phyloP scores from a whole-genome alignment of 306 rosid genomes.

The Vigna trinervia region DNA sequence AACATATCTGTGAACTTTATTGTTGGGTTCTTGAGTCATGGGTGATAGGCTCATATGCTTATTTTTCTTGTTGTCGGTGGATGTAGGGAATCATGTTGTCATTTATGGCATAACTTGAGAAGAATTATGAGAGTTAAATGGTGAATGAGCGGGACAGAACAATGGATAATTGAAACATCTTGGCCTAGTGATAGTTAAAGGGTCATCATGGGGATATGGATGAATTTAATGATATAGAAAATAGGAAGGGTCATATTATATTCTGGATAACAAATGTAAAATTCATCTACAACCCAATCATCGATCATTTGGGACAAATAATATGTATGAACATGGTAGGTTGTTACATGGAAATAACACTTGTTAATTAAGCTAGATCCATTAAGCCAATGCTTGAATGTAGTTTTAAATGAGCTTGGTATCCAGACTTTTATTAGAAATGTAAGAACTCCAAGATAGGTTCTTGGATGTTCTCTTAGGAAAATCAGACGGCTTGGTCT shows the following conservation, averaged over 20 bases:
- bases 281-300: not conserved
- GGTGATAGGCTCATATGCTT: constrained; percentile 24
- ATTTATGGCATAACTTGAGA: not conserved
- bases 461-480: too few relatives aligned
- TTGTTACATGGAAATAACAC: not conserved
- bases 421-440: too few relatives aligned
- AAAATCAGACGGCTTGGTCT: too few relatives aligned
- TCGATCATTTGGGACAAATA: not conserved
- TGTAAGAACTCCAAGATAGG: too few relatives aligned
- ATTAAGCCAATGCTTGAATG: not conserved
- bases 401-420: not conserved
- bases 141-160: constrained; percentile 6
- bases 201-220: not conserved
- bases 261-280: not conserved
- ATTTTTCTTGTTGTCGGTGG: not conserved
- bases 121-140: constrained; percentile 8
- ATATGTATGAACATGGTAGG: not conserved
- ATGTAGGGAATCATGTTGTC: not conserved
- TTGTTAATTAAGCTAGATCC: not conserved
- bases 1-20: not conserved
- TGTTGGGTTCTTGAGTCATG: constrained; percentile 8
- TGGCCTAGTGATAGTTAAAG: not conserved
- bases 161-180: not conserved
- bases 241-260: not conserved
- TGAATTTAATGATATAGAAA: not conserved